Conservation (phyloP, 2,329 filamentous ascomycete genomes). For the Shiraia bambusicola region DNA sequence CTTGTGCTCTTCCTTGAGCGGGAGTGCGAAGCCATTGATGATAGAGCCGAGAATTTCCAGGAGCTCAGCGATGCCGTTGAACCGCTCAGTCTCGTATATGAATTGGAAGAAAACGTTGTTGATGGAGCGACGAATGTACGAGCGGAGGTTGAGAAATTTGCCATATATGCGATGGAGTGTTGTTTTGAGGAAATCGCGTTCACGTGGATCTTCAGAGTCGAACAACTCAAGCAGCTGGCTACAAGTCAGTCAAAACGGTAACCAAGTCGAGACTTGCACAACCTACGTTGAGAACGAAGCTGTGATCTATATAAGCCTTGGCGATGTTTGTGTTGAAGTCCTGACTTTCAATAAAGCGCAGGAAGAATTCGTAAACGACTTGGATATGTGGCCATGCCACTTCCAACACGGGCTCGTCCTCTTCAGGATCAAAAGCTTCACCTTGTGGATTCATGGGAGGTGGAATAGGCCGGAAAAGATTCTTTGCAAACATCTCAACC, state of each 20-base stretch:
- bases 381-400: constrained; percentile 99
- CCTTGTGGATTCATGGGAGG: constrained; percentile 97
- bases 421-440: constrained; percentile 96
- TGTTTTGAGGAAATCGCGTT: constrained; percentile 96
- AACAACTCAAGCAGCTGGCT: constrained; percentile 86
- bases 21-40: constrained; percentile 96
- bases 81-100: constrained; percentile 96
- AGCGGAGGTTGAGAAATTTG: constrained; percentile 96
- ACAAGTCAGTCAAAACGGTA: constrained; percentile 17
- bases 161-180: constrained; percentile 97
- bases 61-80: constrained; percentile 96
- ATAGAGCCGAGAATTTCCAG: constrained; percentile 97
- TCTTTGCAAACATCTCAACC: constrained; percentile 99
- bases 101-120: constrained; percentile 99
- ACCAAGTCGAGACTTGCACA: not conserved
- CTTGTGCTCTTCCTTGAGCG: constrained; percentile 98
- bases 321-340: constrained; percentile 99
- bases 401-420: constrained; percentile 96
- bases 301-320: constrained; percentile 97
- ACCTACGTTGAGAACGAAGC: constrained; percentile 80
- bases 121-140: constrained; percentile 96
- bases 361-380: constrained; percentile 98
- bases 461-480: constrained; percentile 93
- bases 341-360: constrained; percentile 97
- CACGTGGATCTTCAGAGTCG: constrained; percentile 94